Percentiles rank a stretch among this genome's conserved stretches.
These are phyloP conservation scores for Aspergillus eucalypticola DNA, from an alignment of 2,329 filamentous ascomycete genomes.

Conservation along the genomic window DNA sequence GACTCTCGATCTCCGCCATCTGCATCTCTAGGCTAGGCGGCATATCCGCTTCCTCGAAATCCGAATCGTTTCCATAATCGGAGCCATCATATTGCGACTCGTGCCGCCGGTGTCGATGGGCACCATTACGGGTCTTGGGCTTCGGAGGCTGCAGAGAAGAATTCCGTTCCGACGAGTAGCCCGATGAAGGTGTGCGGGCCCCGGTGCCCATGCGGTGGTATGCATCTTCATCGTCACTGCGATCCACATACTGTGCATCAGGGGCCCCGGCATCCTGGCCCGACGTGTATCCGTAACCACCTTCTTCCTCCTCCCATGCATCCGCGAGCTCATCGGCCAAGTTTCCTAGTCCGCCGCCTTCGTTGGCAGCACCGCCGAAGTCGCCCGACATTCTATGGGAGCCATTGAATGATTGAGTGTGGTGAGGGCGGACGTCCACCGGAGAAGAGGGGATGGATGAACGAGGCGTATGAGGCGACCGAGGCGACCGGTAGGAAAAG, in stretches of 20 bases:
- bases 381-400: slow-evolving; percentile 42
- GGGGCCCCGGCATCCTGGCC: slow-evolving; percentile 35
- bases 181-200: slow-evolving; percentile 27
- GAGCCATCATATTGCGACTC: slow-evolving; percentile 58
- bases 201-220: slow-evolving; percentile 29
- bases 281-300: slow-evolving; percentile 46
- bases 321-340: slow-evolving; percentile 65
- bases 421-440: slow-evolving; percentile 38
- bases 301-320: slow-evolving; percentile 57
- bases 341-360: slow-evolving; percentile 57
- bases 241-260: slow-evolving; percentile 33
- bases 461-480: slow-evolving; percentile 37
- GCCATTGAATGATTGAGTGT: slow-evolving; percentile 38
- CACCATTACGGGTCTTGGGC: slow-evolving; percentile 41
- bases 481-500: slow-evolving; percentile 34
- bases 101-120: slow-evolving; percentile 39
- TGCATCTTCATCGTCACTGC: slow-evolving; percentile 34
- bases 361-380: slow-evolving; percentile 34
- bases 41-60: slow-evolving; percentile 56
- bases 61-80: slow-evolving; percentile 59
- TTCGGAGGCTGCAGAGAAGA: slow-evolving; percentile 36
- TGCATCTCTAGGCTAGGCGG: slow-evolving; percentile 56
- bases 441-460: slow-evolving; percentile 43
- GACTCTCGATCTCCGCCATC: slow-evolving; percentile 57
- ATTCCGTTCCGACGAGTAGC: slow-evolving; percentile 25